phyloP scores from a whole-genome alignment of 2,329 filamentous ascomycete genomes.

The Botrytis galanthina region DNA sequence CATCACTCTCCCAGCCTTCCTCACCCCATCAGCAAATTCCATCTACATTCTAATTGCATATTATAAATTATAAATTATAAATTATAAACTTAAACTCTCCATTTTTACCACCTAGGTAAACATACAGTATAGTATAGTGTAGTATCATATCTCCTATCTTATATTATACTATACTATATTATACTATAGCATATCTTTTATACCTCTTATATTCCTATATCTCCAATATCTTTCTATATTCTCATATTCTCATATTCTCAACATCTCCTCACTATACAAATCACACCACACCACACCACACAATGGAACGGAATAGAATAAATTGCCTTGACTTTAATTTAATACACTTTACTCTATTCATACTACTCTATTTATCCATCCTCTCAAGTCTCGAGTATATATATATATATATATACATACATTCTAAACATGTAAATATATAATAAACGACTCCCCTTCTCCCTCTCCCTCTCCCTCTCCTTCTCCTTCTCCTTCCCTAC shows the following conservation, averaged over 20 bases:
- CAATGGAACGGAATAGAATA: background rate
- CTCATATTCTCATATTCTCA: no score
- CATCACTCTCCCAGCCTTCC: background rate
- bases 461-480: no score
- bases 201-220: no score
- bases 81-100: no score
- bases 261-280: background rate
- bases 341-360: no score
- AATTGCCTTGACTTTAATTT: background rate
- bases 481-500: background rate
- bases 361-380: background rate
- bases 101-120: rapidly evolving
- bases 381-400: background rate
- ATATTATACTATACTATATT: no score
- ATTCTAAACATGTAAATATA: background rate
- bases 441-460: background rate
- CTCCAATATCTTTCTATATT: no score
- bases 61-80: no score
- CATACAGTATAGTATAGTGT: no score
- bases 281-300: no score
- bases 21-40: background rate
- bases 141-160: no score
- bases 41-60: background rate
- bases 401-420: background rate
- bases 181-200: no score